These are phyloP conservation scores for Pichia heedii DNA, from an alignment of 805 yeast species.

Conservation along the genomic window DNA sequence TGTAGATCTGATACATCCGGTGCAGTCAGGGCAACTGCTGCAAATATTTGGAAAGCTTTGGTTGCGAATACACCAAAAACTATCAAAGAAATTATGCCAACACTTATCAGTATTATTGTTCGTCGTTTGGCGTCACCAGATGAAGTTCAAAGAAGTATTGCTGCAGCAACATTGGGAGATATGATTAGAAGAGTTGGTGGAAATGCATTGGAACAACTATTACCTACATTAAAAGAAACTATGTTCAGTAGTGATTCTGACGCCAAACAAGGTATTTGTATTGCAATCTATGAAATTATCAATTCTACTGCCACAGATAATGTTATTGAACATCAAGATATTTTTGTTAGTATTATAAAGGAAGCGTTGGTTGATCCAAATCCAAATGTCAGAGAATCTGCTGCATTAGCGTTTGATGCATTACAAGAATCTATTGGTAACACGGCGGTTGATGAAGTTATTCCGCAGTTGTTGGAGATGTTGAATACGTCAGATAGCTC, in stretches of 20 bases:
- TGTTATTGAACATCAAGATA: conserved; percentile 53
- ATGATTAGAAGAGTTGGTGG: conserved; percentile 90
- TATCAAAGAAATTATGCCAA: conserved; percentile 82
- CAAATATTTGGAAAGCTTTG: conserved; percentile 94
- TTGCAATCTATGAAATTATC: conserved; percentile 81
- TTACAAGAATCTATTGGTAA: conserved; percentile 78
- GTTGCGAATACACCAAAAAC: conserved; percentile 95
- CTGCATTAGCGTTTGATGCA: conserved; percentile 84
- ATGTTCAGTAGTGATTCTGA: conserved; percentile 58
- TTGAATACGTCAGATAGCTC: conserved; percentile 43
- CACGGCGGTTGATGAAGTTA: conserved; percentile 75
- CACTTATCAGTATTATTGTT: conserved; percentile 71
- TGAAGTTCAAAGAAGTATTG: conserved; percentile 70
- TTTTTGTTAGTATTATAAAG: conserved; percentile 66
- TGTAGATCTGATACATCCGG: conserved; percentile 91
- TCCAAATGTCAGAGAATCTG: conserved; percentile 74
- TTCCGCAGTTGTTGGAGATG: conserved; percentile 73
- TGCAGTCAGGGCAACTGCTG: conserved; percentile 78
- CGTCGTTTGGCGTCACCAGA: conserved; percentile 77
- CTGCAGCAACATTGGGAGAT: conserved; percentile 91
- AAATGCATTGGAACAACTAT: conserved; percentile 69
- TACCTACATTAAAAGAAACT: conserved; percentile 75
- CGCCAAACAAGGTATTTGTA: conserved; percentile 92
- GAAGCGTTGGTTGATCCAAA: conserved; percentile 70
- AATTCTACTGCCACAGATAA: conserved; percentile 59